Evolutionary conservation across 2,329 filamentous ascomycete species (phyloP).

Genomic region (Gaeumannomyces tritici): DNA sequence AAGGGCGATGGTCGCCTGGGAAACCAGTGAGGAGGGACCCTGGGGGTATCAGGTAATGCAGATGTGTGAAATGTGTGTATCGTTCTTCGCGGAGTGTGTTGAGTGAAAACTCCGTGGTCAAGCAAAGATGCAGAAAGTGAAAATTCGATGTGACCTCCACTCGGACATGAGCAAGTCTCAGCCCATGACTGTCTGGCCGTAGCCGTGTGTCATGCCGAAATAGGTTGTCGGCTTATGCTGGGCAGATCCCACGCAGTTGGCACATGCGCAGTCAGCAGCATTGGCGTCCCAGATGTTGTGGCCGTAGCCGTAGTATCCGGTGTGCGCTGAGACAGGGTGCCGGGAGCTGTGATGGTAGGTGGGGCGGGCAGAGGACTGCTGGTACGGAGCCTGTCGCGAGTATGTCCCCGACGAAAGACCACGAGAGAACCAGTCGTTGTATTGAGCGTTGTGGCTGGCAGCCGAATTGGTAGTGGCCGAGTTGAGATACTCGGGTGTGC

Average conservation of each 20-base stretch:
- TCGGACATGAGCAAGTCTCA: constrained; percentile 13
- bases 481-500: constrained; percentile 48
- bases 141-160: neutral
- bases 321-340: constrained; percentile 28
- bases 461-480: constrained; percentile 30
- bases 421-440: constrained; percentile 47
- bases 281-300: constrained; percentile 42
- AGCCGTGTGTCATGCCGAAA: constrained; percentile 33
- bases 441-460: constrained; percentile 38
- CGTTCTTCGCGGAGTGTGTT: constrained; percentile 1
- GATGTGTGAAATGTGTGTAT: constrained; percentile 4
- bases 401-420: constrained; percentile 21
- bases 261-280: constrained; percentile 39
- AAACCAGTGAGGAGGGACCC: neutral
- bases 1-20: neutral
- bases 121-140: neutral
- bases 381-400: constrained; percentile 15
- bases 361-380: constrained; percentile 27
- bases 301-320: constrained; percentile 34
- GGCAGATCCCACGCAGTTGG: constrained; percentile 31
- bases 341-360: constrained; percentile 23
- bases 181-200: constrained; percentile 46
- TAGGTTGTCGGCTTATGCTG: constrained; percentile 34
- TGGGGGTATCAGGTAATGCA: constrained; percentile 4
- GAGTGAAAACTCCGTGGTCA: neutral